Evolutionary conservation across 352 stramenopile genomes (phyloP).

Genomic region (Peronospora farinosa): DNA sequence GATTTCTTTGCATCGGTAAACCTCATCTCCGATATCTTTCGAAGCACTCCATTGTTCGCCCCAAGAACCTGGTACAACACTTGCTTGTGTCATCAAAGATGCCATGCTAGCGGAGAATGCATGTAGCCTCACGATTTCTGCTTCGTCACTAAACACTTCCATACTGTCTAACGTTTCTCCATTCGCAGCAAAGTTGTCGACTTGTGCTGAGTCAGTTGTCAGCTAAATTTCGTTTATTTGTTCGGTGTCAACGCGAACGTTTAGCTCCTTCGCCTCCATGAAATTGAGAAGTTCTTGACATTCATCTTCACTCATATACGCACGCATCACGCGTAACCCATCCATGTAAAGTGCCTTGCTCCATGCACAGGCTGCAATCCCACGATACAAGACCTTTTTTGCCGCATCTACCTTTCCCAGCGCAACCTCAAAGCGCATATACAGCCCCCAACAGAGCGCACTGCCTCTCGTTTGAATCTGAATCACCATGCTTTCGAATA

Average conservation of each 20-base stretch:
- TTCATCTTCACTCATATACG: slow-evolving; percentile 56
- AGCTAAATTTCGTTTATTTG: slow-evolving; percentile 2
- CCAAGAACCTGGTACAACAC: too few species aligned
- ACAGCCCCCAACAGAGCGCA: slow-evolving; percentile 64
- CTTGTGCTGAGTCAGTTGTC: too few species aligned
- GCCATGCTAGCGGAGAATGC: too few species aligned
- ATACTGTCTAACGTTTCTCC: too few species aligned
- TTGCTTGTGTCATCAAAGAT: too few species aligned
- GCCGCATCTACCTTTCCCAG: slow-evolving; percentile 61
- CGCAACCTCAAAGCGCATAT: slow-evolving; percentile 69
- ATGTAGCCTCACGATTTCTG: too few species aligned
- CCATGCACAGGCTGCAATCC: slow-evolving; percentile 63
- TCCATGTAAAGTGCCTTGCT: slow-evolving; percentile 75
- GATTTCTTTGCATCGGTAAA: too few species aligned
- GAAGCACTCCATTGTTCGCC: too few species aligned
- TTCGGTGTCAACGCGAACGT: slow-evolving; percentile 44
- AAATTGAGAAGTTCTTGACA: slow-evolving; percentile 62
- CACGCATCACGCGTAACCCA: slow-evolving; percentile 47
- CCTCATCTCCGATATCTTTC: too few species aligned
- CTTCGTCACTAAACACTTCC: too few species aligned
- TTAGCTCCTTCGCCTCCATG: slow-evolving; percentile 65
- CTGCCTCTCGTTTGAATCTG: slow-evolving; percentile 43
- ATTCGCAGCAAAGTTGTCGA: too few species aligned
- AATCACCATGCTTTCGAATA: slow-evolving; percentile 64
- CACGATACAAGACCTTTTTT: slow-evolving; percentile 71